These are phyloP conservation scores for Micractinium conductrix DNA, from an alignment of 139 green algal genomes.

Conservation along the genomic window DNA sequence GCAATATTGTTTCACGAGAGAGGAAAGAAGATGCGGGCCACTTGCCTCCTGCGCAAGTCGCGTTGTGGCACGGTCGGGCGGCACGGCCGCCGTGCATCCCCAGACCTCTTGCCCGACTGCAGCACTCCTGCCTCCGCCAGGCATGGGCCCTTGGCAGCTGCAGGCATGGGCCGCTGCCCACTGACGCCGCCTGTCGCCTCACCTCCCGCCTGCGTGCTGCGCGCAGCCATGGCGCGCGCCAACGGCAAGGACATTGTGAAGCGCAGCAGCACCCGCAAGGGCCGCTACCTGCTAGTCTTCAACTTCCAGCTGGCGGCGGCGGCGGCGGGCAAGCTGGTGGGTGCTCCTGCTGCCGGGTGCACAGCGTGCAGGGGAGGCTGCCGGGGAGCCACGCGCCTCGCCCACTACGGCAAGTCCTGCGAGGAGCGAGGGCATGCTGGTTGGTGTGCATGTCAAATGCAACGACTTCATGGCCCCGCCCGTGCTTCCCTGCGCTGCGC, in stretches of 20 bases:
- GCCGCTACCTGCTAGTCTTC: slow-evolving; percentile 72
- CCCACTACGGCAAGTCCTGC: no score
- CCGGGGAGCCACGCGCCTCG: neutral
- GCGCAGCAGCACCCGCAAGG: slow-evolving; percentile 58
- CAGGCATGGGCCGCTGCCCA: neutral
- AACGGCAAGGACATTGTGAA: slow-evolving; percentile 91
- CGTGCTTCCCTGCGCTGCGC: neutral
- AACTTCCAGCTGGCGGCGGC: slow-evolving; percentile 67
- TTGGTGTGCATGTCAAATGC: no score
- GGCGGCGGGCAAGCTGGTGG: slow-evolving; percentile 66
- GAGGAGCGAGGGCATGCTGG: no score
- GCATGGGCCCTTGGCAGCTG: neutral
- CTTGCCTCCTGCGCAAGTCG: neutral
- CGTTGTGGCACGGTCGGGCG: neutral
- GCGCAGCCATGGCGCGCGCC: slow-evolving; percentile 71
- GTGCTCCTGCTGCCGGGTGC: neutral
- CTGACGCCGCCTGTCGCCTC: neutral
- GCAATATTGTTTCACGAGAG: neutral
- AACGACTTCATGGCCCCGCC: neutral
- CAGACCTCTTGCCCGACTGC: neutral
- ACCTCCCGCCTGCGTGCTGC: no score
- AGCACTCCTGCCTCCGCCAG: neutral
- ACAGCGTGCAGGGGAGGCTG: no score
- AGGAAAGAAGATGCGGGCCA: neutral
- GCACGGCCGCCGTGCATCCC: neutral